A percentile compares a stretch with the other conserved stretches of the same genome.
phyloP scores from a whole-genome alignment of 1,284 basidiomycete genomes.

The Calocybe gambosa region DNA sequence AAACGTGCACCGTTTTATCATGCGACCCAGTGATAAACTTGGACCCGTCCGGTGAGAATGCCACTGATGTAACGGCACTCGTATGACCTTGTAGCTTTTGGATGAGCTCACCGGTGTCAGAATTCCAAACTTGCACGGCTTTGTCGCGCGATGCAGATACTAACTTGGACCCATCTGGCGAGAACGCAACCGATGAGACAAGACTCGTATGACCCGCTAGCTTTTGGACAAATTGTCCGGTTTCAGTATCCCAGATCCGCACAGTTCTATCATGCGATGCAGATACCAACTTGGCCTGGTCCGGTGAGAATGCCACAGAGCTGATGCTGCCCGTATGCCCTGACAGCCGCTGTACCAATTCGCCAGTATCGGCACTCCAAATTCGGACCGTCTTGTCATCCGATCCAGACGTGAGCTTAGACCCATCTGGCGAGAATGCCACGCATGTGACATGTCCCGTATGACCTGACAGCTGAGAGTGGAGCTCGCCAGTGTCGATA shows the following conservation, averaged over 20 bases:
- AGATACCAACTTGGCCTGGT: slow-evolving; percentile 2
- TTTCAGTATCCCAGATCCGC: slow-evolving; percentile 9
- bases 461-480: slow-evolving; percentile 2
- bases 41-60: slow-evolving; percentile 6
- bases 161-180: slow-evolving; percentile 7
- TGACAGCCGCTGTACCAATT: background rate
- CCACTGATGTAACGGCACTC: slow-evolving; percentile 4
- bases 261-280: slow-evolving; percentile 7
- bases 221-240: too few relatives aligned
- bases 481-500: slow-evolving; percentile 5
- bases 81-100: slow-evolving; percentile 1
- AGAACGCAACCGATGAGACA: slow-evolving; percentile 7
- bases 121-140: slow-evolving; percentile 5
- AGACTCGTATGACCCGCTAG: slow-evolving; percentile 5
- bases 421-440: slow-evolving; percentile 9
- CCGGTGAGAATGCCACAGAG: slow-evolving; percentile 6
- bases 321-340: slow-evolving; percentile 6
- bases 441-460: slow-evolving; percentile 7
- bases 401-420: slow-evolving; percentile 8
- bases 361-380: slow-evolving; percentile 9
- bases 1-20: slow-evolving; percentile 8
- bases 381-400: slow-evolving; percentile 8
- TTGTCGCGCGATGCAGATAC: slow-evolving; percentile 9
- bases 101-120: background rate
- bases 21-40: slow-evolving; percentile 7